Conservation (phyloP, 768 basidiomycete genomes). For the Mycena vulgaris region DNA sequence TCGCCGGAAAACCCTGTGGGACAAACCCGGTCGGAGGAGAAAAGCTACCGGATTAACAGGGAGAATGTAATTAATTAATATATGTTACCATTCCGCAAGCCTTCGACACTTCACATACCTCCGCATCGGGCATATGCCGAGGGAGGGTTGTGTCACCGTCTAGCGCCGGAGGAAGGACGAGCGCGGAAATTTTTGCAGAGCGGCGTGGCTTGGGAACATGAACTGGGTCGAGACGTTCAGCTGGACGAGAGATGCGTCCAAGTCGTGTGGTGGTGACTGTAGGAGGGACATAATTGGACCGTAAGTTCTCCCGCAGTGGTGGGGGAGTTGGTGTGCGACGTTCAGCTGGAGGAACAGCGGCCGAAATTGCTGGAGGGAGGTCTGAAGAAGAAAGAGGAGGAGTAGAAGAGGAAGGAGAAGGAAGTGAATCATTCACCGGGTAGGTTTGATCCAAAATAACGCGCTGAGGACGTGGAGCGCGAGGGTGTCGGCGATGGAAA, state of each 20-base stretch:
- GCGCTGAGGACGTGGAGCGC: constrained; percentile 47
- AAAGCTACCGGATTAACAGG: too few relatives aligned
- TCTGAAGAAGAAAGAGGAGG: neutral
- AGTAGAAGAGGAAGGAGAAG: constrained; percentile 12
- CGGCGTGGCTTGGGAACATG: too few relatives aligned
- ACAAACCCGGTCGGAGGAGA: too few relatives aligned
- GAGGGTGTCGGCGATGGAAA: constrained; percentile 53
- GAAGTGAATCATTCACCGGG: constrained; percentile 13
- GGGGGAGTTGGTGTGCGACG: constrained; percentile 29
- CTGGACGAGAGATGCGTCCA: constrained; percentile 33
- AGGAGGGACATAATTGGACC: constrained; percentile 32
- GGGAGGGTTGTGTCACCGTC: too few relatives aligned
- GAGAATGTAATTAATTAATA: too few relatives aligned
- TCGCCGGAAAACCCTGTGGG: too few relatives aligned
- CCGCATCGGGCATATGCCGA: too few relatives aligned
- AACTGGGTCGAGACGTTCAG: constrained; percentile 22
- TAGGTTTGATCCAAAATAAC: constrained; percentile 31
- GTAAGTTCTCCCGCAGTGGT: constrained; percentile 20
- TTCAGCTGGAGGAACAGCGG: constrained; percentile 5
- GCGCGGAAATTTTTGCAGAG: too few relatives aligned
- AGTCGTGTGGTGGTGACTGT: constrained; percentile 31
- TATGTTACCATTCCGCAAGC: too few relatives aligned
- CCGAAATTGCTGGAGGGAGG: neutral
- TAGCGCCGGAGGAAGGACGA: too few relatives aligned
- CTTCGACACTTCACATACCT: too few relatives aligned